Evolutionary conservation across 306 rosid genomes (phyloP).

Genomic region (Castanopsis chinensis): DNA sequence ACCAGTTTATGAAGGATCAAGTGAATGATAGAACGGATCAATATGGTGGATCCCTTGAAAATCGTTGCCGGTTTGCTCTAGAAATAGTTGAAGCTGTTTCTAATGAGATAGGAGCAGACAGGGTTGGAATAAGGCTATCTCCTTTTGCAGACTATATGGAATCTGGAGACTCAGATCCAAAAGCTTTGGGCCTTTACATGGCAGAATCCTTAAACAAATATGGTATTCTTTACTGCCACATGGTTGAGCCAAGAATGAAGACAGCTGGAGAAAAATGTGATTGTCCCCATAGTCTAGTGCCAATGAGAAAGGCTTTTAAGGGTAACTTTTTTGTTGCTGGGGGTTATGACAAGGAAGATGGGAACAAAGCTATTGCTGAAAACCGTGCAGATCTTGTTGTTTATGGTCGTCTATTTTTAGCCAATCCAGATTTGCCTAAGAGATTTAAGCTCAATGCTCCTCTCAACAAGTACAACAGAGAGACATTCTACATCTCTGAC

Average conservation of each 20-base stretch:
- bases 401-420: conserved; percentile 33
- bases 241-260: conserved; percentile 38
- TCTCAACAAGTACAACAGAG: conserved; percentile 28
- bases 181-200: conserved; percentile 23
- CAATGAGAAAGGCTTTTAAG: conserved; percentile 33
- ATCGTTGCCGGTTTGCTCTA: conserved; percentile 32
- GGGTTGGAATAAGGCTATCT: conserved; percentile 33
- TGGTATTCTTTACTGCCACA: conserved; percentile 34
- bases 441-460: conserved; percentile 37
- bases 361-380: conserved; percentile 18
- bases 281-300: conserved; percentile 9
- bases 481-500: conserved; percentile 23
- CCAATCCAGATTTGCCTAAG: conserved; percentile 37
- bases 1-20: conserved; percentile 36
- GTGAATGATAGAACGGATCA: conserved; percentile 35
- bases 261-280: background rate
- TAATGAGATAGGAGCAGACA: conserved; percentile 33
- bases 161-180: conserved; percentile 32
- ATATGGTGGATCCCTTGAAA: conserved; percentile 44
- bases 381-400: conserved; percentile 23
- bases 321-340: conserved; percentile 32
- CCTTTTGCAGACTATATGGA: conserved; percentile 31
- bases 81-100: conserved; percentile 30
- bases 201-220: conserved; percentile 27
- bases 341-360: conserved; percentile 24